Percentiles rank a stretch among this genome's conserved stretches.
Conservation (phyloP, 192 early-diverging fungal genomes). For the Spizellomyces punctatus region DNA sequence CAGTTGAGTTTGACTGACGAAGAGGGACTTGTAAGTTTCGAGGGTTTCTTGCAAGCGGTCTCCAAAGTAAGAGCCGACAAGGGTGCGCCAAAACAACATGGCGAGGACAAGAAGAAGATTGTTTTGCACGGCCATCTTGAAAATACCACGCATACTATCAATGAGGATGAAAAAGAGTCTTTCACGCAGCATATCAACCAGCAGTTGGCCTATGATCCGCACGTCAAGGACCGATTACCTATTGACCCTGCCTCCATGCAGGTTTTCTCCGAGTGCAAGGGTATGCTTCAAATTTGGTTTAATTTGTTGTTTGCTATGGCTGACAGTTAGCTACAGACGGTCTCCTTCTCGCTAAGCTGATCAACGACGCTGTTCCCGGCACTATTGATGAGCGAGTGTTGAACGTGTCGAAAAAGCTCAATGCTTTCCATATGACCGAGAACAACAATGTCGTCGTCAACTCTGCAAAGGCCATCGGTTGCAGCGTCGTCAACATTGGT, state of each 20-base stretch:
- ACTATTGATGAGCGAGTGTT: slow-evolving; percentile 99
- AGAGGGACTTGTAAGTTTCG: slow-evolving; percentile 50
- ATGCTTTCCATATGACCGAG: slow-evolving; percentile 96
- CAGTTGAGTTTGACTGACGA: slow-evolving; percentile 36
- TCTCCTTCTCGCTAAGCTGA: slow-evolving; percentile 93
- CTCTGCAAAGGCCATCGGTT: slow-evolving; percentile 98
- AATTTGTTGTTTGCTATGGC: slow-evolving; percentile 2
- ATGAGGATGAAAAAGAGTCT: slow-evolving; percentile 97
- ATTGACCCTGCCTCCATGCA: slow-evolving; percentile 94
- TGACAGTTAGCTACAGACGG: slow-evolving; percentile 49
- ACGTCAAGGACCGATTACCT: slow-evolving; percentile 85
- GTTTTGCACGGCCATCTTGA: slow-evolving; percentile 77
- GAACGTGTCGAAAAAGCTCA: slow-evolving; percentile 85
- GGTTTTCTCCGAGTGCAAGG: slow-evolving; percentile 93
- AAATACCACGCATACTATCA: slow-evolving; percentile 96
- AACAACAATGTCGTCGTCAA: slow-evolving; percentile 99
- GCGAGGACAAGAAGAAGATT: slow-evolving; percentile 75
- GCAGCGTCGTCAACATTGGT: slow-evolving; percentile 97
- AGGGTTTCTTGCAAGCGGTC: slow-evolving; percentile 52
- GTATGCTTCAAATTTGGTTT: slow-evolving; percentile 39
- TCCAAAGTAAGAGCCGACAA: slow-evolving; percentile 52
- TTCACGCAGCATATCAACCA: slow-evolving; percentile 95
- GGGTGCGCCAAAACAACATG: slow-evolving; percentile 36
- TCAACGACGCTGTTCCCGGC: slow-evolving; percentile 94
- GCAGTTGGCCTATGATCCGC: slow-evolving; percentile 74